Percentiles rank a stretch among this genome's conserved stretches.
phyloP scores from a whole-genome alignment of 2,329 filamentous ascomycete species.

The Exophiala dermatitidis region DNA sequence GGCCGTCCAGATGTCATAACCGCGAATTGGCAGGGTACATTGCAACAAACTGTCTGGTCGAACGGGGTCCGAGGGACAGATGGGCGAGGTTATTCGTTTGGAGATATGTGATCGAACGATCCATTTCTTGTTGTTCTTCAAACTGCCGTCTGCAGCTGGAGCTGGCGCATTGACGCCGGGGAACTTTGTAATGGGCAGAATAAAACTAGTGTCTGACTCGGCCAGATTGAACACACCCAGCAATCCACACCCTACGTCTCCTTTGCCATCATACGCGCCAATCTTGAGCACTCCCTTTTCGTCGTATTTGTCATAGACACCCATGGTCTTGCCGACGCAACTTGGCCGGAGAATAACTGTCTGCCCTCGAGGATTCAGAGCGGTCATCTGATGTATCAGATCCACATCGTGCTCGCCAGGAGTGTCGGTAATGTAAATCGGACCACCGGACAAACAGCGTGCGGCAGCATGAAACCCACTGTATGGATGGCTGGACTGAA shows the following conservation, averaged over 20 bases:
- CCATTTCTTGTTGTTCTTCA: slow-evolving; percentile 50
- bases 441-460: slow-evolving; percentile 80
- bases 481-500: slow-evolving; percentile 61
- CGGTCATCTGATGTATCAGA: slow-evolving; percentile 75
- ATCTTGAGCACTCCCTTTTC: slow-evolving; percentile 69
- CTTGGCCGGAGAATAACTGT: slow-evolving; percentile 77
- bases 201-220: slow-evolving; percentile 53
- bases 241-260: slow-evolving; percentile 64
- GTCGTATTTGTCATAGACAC: slow-evolving; percentile 68
- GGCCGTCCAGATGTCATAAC: slow-evolving; percentile 75
- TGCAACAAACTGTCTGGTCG: slow-evolving; percentile 47
- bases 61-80: slow-evolving; percentile 36
- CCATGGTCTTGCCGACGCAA: slow-evolving; percentile 62
- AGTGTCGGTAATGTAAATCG: slow-evolving; percentile 87
- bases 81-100: slow-evolving; percentile 53
- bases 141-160: slow-evolving; percentile 13
- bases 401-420: slow-evolving; percentile 72
- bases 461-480: slow-evolving; percentile 83
- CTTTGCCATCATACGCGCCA: slow-evolving; percentile 65
- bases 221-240: slow-evolving; percentile 80
- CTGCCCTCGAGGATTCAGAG: slow-evolving; percentile 60
- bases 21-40: slow-evolving; percentile 55
- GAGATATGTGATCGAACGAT: slow-evolving; percentile 65
- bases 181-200: slow-evolving; percentile 65
- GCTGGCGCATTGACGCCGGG: slow-evolving; percentile 46